Evolutionary conservation across 352 stramenopile species (phyloP), one percentile per base, ranked within the genome.

Genomic region (Phytophthora crassamura): DNA sequence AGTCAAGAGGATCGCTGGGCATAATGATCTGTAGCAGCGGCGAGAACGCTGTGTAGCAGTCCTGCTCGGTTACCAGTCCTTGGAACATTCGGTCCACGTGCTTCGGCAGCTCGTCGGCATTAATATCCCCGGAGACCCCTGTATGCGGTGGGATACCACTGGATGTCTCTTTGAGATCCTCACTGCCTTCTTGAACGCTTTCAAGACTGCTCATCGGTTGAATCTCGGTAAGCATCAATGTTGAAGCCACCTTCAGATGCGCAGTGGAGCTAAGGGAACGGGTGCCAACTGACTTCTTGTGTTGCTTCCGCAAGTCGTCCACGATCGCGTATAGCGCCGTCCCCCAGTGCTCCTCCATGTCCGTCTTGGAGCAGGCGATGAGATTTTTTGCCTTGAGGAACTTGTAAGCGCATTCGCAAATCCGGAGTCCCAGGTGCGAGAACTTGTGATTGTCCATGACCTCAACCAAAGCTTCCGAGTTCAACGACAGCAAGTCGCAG

Each of bases 31-130:
- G 69, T n/a, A 86, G 54, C 16, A 86, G 65, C 18, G 68, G 34
- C 15, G 71, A 67, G 49, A 87, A 84, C 15, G 77, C 74, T 10
- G 67, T 38, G 38, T 81, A 72, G 49, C 78, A 87, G 48, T 77
- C 51, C n/a, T 55, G 38, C 1, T 63, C 70, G 11, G 60, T 69
- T 33, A 55, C 52, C 5, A 84, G 60, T 10, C 43, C 65, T 0
- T 71, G 42, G 16, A 74, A 70, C 72, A 83, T 77, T 22, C 50
- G 62, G 10, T 49, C 18, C 18, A 72, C 12, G 6, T 69, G n/a
- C 11, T 49, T 36, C 6, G 59, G 50, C 22, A 76, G 16, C 22
- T 67, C 57, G 7, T 40, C 39, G 18, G 15, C 16, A 12, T 54
- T 16, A 32, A 65, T 52, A 7, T 48, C 22, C 18, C 33, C 28